Percentiles rank a stretch among this genome's conserved stretches.
Evolutionary conservation across 768 basidiomycete species (phyloP).

Genomic region (Russula sp.): DNA sequence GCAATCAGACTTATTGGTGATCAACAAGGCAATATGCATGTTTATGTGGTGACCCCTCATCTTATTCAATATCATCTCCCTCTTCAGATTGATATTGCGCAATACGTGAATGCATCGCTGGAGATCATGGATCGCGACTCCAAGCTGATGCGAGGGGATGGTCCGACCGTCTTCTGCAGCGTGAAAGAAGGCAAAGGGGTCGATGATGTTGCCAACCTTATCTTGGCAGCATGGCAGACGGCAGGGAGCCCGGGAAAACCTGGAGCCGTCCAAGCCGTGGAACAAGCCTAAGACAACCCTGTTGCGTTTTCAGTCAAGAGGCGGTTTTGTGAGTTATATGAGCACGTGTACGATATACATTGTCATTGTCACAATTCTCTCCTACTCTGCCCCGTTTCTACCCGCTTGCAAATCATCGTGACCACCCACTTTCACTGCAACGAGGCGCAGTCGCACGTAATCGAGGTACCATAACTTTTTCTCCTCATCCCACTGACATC

Average conservation of each 20-base stretch:
- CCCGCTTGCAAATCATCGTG: not conserved
- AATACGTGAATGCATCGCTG: slow-evolving; percentile 86
- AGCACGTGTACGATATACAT: not conserved
- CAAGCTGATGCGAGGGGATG: slow-evolving; percentile 87
- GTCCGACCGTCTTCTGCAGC: slow-evolving; percentile 87
- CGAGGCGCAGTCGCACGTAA: slow-evolving; percentile 17
- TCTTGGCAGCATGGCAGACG: slow-evolving; percentile 83
- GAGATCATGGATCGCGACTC: slow-evolving; percentile 93
- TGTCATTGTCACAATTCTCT: not conserved
- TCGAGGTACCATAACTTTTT: slow-evolving; percentile 9
- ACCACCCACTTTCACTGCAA: slow-evolving; percentile 3
- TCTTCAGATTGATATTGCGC: slow-evolving; percentile 82
- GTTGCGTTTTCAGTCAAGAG: not conserved
- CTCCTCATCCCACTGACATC: slow-evolving; percentile 8
- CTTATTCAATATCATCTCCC: not conserved
- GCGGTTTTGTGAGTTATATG: not conserved
- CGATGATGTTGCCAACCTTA: slow-evolving; percentile 70
- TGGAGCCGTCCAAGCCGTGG: slow-evolving; percentile 27
- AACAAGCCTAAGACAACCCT: not conserved
- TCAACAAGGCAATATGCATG: slow-evolving; percentile 70
- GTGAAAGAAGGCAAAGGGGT: slow-evolving; percentile 74
- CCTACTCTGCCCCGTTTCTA: not conserved
- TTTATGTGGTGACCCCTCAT: not conserved
- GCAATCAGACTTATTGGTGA: slow-evolving; percentile 86
- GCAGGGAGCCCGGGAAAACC: slow-evolving; percentile 66